Percentiles rank a stretch among this genome's conserved stretches.
Evolutionary conservation across 2,329 filamentous ascomycete species (phyloP).

Genomic region (Drechslerella dactyloides): DNA sequence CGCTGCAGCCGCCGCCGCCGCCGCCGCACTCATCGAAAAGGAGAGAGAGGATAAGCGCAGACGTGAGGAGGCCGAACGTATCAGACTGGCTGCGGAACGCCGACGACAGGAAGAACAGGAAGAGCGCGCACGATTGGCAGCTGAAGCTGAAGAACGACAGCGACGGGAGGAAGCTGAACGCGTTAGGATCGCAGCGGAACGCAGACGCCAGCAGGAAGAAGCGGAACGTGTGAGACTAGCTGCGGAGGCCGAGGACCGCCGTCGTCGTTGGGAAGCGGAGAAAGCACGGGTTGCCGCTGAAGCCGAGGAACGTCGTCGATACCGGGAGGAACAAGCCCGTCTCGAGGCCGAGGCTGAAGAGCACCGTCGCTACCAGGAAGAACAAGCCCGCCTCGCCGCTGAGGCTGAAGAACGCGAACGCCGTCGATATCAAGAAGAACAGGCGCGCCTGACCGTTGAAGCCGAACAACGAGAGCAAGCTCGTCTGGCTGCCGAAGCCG

Average conservation of each 20-base stretch:
- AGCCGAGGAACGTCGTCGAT: slow-evolving; percentile 16
- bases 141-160: slow-evolving; percentile 37
- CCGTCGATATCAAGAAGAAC: slow-evolving; percentile 13
- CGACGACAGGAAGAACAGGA: slow-evolving; percentile 22
- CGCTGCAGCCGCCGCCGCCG: slow-evolving; percentile 18
- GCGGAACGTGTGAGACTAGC: slow-evolving; percentile 21
- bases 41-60: slow-evolving; percentile 36
- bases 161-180: slow-evolving; percentile 39
- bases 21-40: slow-evolving; percentile 20
- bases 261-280: slow-evolving; percentile 22
- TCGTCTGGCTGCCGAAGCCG: slow-evolving; percentile 10
- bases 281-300: slow-evolving; percentile 28
- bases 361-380: slow-evolving; percentile 8
- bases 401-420: slow-evolving; percentile 26
- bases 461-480: slow-evolving; percentile 4
- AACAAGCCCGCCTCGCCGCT: slow-evolving; percentile 14
- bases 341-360: slow-evolving; percentile 15
- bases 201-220: slow-evolving; percentile 33
- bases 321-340: slow-evolving; percentile 6
- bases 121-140: slow-evolving; percentile 15
- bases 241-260: slow-evolving; percentile 22
- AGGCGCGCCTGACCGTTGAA: slow-evolving; percentile 5
- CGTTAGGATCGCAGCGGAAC: slow-evolving; percentile 29
- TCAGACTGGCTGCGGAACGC: slow-evolving; percentile 22
- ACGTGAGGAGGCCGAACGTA: slow-evolving; percentile 37